These are phyloP conservation scores for Globisporangium paddicum DNA, from an alignment of 352 stramenopile genomes.

Conservation along the genomic window DNA sequence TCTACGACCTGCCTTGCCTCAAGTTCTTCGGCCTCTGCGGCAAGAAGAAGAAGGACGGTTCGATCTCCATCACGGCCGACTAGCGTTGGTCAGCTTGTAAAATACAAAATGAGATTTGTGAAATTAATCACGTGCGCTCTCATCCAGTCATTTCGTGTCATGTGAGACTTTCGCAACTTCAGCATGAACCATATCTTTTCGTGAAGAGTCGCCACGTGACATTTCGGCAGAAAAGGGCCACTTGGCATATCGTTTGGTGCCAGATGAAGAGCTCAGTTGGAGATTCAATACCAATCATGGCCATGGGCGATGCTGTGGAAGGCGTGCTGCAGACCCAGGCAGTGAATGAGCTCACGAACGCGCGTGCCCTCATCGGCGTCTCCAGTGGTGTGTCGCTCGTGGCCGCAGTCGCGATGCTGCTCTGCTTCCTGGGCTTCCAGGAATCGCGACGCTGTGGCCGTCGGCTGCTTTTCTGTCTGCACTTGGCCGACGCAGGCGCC, in stretches of 20 bases:
- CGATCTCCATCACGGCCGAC: conserved; percentile 72
- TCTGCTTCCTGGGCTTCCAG: conserved; percentile 53
- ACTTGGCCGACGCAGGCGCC: conserved; percentile 44
- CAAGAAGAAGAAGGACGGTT: conserved; percentile 75
- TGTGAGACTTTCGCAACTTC: neutral
- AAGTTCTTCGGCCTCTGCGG: conserved; percentile 82
- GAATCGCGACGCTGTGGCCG: conserved; percentile 62
- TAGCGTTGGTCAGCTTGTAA: conserved; percentile 11
- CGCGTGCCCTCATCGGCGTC: conserved; percentile 36
- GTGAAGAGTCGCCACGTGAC: neutral
- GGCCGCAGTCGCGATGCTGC: conserved; percentile 42
- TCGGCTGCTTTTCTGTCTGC: conserved; percentile 57
- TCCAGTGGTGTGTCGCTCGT: conserved; percentile 38
- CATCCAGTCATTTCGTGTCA: neutral
- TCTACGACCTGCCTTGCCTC: conserved; percentile 78
- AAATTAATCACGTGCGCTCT: neutral
- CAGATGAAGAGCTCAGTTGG: neutral
- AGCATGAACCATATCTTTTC: neutral
- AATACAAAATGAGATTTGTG: neutral
- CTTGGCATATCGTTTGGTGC: neutral
- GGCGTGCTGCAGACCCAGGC: conserved; percentile 4
- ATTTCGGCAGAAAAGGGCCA: neutral
- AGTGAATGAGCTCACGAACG: conserved; percentile 28
- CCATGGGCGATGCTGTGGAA: too few species aligned
- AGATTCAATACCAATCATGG: too few species aligned